phyloP scores from a whole-genome alignment of 2,329 filamentous ascomycete species.

The Beauveria sp. region DNA sequence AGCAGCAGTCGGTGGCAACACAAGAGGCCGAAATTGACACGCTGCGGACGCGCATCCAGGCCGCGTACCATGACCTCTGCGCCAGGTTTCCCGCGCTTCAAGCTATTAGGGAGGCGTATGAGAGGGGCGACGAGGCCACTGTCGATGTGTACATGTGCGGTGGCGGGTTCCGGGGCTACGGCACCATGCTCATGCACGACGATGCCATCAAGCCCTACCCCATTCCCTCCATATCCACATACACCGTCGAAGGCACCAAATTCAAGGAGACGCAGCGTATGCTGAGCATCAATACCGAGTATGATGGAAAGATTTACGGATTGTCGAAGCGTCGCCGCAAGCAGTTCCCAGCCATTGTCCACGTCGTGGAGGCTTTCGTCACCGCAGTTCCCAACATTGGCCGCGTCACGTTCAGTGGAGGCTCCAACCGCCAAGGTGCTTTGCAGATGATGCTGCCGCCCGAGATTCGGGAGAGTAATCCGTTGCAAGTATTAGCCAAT shows the following conservation, averaged over 20 bases:
- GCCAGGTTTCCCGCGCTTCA: conserved; percentile 42
- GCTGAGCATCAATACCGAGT: conserved; percentile 40
- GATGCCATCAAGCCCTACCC: conserved; percentile 72
- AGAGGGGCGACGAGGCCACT: conserved; percentile 26
- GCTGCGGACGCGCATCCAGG: conserved; percentile 49
- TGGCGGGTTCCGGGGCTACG: conserved; percentile 85
- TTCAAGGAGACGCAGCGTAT: conserved; percentile 51
- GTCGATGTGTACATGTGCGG: conserved; percentile 79
- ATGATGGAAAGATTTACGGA: conserved; percentile 58
- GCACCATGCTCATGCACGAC: conserved; percentile 77
- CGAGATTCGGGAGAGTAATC: conserved; percentile 54
- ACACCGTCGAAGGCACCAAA: conserved; percentile 52
- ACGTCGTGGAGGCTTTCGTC: conserved; percentile 69
- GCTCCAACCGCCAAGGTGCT: conserved; percentile 78
- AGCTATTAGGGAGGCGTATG: conserved; percentile 28
- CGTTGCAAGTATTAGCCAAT: conserved; percentile 40
- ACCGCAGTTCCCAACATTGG: conserved; percentile 62
- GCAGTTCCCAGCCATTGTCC: conserved; percentile 78
- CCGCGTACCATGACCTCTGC: conserved; percentile 50
- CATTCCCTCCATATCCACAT: conserved; percentile 74
- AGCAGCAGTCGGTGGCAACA: conserved; percentile 29
- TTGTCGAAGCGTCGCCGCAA: conserved; percentile 70
- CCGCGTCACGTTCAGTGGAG: conserved; percentile 74
- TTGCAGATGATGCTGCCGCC: conserved; percentile 62
- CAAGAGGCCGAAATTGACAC: conserved; percentile 42